Conservation (phyloP, 2,329 filamentous ascomycete species). For the Pseudocercospora musae region DNA sequence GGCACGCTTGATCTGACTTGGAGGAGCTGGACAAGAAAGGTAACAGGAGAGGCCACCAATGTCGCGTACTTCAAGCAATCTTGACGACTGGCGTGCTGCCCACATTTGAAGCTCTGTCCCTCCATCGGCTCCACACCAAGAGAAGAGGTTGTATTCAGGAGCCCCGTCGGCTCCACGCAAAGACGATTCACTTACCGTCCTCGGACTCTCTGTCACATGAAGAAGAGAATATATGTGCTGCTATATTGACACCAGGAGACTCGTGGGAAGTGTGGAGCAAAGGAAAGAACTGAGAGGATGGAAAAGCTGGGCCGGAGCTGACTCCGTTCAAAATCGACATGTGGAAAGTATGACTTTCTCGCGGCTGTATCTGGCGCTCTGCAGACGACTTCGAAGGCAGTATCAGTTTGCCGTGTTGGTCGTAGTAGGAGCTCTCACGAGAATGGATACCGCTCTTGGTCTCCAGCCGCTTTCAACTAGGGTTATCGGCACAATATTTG, state of each 20-base stretch:
- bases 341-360: neutral
- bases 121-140: conserved; percentile 1
- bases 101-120: conserved; percentile 1
- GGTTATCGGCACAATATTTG: neutral
- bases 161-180: neutral
- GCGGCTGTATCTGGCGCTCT: neutral
- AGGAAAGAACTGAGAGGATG: neutral
- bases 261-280: neutral
- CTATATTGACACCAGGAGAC: neutral
- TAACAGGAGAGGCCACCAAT: neutral
- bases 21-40: neutral
- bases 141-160: neutral
- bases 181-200: neutral
- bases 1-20: neutral
- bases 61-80: neutral
- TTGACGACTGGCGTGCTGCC: neutral
- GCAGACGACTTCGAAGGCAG: neutral
- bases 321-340: neutral
- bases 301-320: neutral
- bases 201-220: neutral
- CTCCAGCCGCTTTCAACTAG: neutral
- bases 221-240: neutral
- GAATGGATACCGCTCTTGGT: neutral
- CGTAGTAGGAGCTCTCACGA: neutral
- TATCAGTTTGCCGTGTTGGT: too few relatives aligned